Evolutionary conservation across 441 rosid species (phyloP), one percentile per base, ranked within the genome.

Genomic region (Adansonia grandidieri): DNA sequence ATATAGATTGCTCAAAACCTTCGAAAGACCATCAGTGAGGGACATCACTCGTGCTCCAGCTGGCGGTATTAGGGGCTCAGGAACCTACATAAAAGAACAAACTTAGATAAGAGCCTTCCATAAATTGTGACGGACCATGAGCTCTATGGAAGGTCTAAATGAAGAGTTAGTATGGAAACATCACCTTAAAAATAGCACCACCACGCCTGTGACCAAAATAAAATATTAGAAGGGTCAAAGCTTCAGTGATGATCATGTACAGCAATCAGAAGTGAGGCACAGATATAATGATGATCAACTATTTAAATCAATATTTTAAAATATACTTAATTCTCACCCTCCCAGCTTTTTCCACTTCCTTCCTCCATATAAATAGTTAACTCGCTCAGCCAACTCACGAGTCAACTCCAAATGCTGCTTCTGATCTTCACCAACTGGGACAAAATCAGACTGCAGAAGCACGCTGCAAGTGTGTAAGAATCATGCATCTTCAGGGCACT

Each of bases 371-470:
- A 92, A 81, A 76, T 82, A 76, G 84, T 96, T 96, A 74, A 93
- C 82, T 63, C 97, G 93, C 79, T 90, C 95, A 51, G 97, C 98
- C 78, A 93, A 71, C 77, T 96, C 97, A 37, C 97, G 91, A 9
- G 97, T 90, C 90, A 96, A 87, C 86, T 93, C 97, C 75, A 96
- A 77, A 79, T 96, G 99, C 83, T 92, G 99, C 88, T 92, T 96
- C 88, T 96, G 98, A 80, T 94, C 99, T 86, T 94, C 98, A 56
- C 97, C 99, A 77, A 96, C 98, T 45, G 98, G 99, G 56, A 94
- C 98, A 80, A 90, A 90, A 80, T 96, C 98, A 37, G 99, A 82
- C 98, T 91, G 90, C 92, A 89, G 79, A 85, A 73, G 83, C 85
- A 91, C 71, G 87, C 84, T 84, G 84, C 86, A 85, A 83, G 61